Conservation (phyloP, 177 flowering plant species). For the Vitis hybrid region DNA sequence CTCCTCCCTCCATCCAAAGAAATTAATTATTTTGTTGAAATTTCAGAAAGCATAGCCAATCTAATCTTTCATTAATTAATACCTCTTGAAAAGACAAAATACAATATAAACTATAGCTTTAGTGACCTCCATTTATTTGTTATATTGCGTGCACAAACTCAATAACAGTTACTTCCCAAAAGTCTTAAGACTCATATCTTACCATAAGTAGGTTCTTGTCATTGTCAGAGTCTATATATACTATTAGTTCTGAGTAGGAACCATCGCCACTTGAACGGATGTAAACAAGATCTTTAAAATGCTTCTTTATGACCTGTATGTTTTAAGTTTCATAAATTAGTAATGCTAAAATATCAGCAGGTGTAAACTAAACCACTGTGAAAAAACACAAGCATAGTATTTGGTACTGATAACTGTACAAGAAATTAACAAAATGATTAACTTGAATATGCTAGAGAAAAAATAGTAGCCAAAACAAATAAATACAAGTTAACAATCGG, state of each 20-base stretch:
- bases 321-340: constrained; percentile 17
- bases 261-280: constrained; percentile 42
- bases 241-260: constrained; percentile 45
- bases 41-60: not conserved
- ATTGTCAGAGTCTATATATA: constrained; percentile 62
- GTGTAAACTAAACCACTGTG: not conserved
- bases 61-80: not conserved
- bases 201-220: constrained; percentile 71
- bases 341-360: not conserved
- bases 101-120: not conserved
- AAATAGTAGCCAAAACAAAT: not conserved
- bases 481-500: not conserved
- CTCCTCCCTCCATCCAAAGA: not conserved
- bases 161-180: not conserved
- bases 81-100: not conserved
- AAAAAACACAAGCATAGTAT: not conserved
- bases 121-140: not conserved
- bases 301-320: constrained; percentile 57
- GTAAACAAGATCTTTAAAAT: constrained; percentile 73
- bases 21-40: not conserved
- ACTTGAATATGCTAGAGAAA: not conserved
- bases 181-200: constrained; percentile 21
- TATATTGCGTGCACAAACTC: not conserved
- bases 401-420: too few relatives aligned
- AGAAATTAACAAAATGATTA: not conserved